Base-by-base conservation (phyloP, 495 filamentous ascomycete genomes). In the Lophium mytilinum region DNA sequence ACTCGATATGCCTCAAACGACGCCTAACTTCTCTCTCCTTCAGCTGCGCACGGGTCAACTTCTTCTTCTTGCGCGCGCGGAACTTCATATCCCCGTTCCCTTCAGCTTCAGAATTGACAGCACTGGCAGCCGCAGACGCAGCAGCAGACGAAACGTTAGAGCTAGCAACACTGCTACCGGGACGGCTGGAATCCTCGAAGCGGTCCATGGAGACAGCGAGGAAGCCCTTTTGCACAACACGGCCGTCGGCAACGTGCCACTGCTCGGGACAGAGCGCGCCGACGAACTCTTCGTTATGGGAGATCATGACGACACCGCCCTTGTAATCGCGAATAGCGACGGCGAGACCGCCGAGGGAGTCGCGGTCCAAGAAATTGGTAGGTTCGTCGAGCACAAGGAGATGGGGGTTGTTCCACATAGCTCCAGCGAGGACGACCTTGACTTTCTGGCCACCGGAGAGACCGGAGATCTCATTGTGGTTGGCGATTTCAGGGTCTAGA, bases 381-480 rank as follows among this genome's bases (percentile, higher is more conserved):
- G 93, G 93, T 74, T 98, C 93, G 82, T 98, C 93, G 14, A 98
- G 86, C 15, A 98, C 93, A 50, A 98, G 83, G 58, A 98, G 75
- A 76, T 98, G 93, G 0, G 93, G 93, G 77, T 96, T 97, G 74
- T 95, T 95, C 93, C 91, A 95, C 90, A 96, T 93, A 11, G 68
- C 68, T 30, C 57, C 64, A 47, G 64, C 61, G 46, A 98, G 82
- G 47, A 98, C 93, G 43, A 98, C 93, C 80, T 98, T 98, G 73
- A 98, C 93, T 74, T 98, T 98, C 70, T 98, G 93, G n/a, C 93
- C 93, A 73, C 93, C 93, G 5, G 91, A 96, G 4, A 98, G 78
- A 68, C 93, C 94, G 46, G 90, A 91, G 67, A 98, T 98, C 72
- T 96, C 83, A 71, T 96, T 98, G 81, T 98, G 94, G 73, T 94